Conservation (phyloP, 1,284 basidiomycete species). For the Mycosarcoma maydis region DNA sequence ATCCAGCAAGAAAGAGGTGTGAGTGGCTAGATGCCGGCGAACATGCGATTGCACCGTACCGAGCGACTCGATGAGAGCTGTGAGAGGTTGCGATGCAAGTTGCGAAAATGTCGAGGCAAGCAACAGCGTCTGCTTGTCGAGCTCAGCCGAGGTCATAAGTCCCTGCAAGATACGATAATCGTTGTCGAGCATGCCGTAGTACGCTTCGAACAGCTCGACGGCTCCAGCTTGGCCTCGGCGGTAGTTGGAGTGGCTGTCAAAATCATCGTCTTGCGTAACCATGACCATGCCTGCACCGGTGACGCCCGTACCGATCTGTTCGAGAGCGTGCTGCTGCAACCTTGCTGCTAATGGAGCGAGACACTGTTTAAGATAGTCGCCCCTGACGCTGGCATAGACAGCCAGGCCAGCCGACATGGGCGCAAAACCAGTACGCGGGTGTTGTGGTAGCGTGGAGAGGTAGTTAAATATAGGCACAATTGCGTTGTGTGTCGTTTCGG, state of each 20-base stretch:
- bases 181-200: slow-evolving; percentile 54
- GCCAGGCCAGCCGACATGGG: slow-evolving; percentile 51
- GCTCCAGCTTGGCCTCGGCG: slow-evolving; percentile 45
- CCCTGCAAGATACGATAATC: slow-evolving; percentile 47
- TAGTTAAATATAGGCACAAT: slow-evolving; percentile 55
- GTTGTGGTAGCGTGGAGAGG: slow-evolving; percentile 48
- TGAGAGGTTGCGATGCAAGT: slow-evolving; percentile 31
- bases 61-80: slow-evolving; percentile 34
- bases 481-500: slow-evolving; percentile 45
- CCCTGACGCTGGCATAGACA: slow-evolving; percentile 36
- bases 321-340: slow-evolving; percentile 45
- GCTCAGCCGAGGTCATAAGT: slow-evolving; percentile 37
- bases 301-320: slow-evolving; percentile 48
- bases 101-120: slow-evolving; percentile 42
- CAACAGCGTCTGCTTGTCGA: slow-evolving; percentile 36
- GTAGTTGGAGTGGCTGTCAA: slow-evolving; percentile 35
- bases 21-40: slow-evolving; percentile 46
- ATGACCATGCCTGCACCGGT: slow-evolving; percentile 46
- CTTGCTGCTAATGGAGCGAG: slow-evolving; percentile 27
- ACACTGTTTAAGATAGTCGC: slow-evolving; percentile 46
- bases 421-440: slow-evolving; percentile 48
- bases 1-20: slow-evolving; percentile 58
- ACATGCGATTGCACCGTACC: slow-evolving; percentile 47
- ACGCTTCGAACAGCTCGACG: slow-evolving; percentile 48
- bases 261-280: slow-evolving; percentile 48